Conservation (phyloP, 306 rosid genomes). For the Vigna angularis region DNA sequence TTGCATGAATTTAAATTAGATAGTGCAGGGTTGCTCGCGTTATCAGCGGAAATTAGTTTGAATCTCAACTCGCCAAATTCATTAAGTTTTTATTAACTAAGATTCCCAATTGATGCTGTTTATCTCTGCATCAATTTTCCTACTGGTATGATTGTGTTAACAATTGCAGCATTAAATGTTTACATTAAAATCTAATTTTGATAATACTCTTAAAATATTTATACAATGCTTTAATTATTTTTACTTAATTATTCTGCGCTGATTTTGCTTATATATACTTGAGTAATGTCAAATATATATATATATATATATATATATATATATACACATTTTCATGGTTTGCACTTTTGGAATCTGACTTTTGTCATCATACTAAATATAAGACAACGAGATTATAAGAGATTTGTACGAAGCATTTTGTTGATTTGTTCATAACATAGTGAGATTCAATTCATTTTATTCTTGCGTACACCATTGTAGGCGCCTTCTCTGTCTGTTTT, state of each 20-base stretch:
- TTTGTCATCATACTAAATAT: not conserved
- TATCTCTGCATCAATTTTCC: not conserved
- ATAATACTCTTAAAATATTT: not conserved
- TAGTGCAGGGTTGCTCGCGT: slow-evolving; percentile 43
- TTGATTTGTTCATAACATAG: not conserved
- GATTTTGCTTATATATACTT: not conserved
- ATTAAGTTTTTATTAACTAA: not conserved
- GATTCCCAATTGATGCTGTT: not conserved
- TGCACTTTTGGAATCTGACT: not conserved
- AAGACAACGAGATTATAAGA: not conserved
- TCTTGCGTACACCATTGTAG: not conserved
- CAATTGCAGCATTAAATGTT: not conserved
- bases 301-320: too few species aligned
- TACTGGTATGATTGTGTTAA: not conserved
- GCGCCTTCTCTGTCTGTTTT: not conserved
- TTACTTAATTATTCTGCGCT: not conserved
- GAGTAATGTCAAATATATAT: not conserved
- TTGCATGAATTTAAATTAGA: not conserved
- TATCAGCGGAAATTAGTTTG: slow-evolving; percentile 49
- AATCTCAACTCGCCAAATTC: not conserved
- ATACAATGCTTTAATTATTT: not conserved
- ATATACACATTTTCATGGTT: not conserved
- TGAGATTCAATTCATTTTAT: slow-evolving; percentile 1
- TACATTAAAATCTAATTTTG: not conserved
- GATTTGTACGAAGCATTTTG: not conserved